Evolutionary conservation across 345 rosid species (phyloP).

Genomic region (Tarenaya hassleriana): DNA sequence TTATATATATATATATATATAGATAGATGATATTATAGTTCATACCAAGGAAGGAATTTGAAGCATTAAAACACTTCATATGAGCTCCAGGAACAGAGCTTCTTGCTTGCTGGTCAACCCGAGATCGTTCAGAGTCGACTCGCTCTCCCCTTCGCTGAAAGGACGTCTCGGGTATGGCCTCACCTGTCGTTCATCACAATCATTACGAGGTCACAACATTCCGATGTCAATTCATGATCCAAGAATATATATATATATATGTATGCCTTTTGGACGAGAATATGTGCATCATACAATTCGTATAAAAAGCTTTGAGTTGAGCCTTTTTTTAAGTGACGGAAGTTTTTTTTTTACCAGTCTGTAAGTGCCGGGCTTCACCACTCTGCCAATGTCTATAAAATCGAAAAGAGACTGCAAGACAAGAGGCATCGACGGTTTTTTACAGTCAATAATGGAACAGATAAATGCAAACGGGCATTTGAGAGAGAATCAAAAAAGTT

Average conservation of each 20-base stretch:
- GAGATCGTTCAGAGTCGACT: conserved; percentile 61
- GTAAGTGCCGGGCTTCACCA: conserved; percentile 79
- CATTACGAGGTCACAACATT: conserved; percentile 8
- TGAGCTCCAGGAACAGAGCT: conserved; percentile 87
- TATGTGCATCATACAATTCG: too few relatives aligned
- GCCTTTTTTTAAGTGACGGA: not conserved
- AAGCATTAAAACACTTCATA: conserved; percentile 31
- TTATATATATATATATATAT: too few relatives aligned
- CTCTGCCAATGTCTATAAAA: conserved; percentile 86
- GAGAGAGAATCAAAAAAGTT: conserved; percentile 20
- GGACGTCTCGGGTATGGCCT: conserved; percentile 97
- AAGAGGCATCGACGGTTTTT: conserved; percentile 8
- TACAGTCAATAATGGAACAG: conserved; percentile 1
- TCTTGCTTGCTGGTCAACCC: conserved; percentile 94
- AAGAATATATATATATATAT: not conserved
- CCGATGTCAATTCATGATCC: not conserved
- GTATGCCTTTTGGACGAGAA: not conserved
- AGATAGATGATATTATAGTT: too few relatives aligned
- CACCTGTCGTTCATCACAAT: conserved; percentile 63
- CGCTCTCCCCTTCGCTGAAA: conserved; percentile 69
- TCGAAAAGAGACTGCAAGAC: conserved; percentile 73
- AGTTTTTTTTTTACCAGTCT: conserved; percentile 59
- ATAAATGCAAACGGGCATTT: not conserved
- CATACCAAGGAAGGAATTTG: too few relatives aligned
- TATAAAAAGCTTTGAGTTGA: too few relatives aligned